Evolutionary conservation across 164 flowering plant genomes (phyloP).

Genomic region (Vitis rotundifolia): DNA sequence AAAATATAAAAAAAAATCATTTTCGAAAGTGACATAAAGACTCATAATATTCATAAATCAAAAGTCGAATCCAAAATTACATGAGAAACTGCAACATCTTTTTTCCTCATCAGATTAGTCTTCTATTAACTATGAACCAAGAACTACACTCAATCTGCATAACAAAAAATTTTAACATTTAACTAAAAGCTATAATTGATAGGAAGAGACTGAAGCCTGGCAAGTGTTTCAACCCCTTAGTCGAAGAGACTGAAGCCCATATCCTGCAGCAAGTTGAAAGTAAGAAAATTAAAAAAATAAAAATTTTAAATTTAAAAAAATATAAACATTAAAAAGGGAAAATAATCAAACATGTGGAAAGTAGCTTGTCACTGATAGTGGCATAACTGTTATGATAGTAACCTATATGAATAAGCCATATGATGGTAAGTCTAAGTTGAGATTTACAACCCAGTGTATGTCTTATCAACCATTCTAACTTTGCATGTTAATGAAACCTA

Average conservation of each 20-base stretch:
- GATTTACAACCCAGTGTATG: too few relatives aligned
- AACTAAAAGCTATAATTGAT: background rate
- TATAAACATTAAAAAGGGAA: too few relatives aligned
- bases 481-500: too few relatives aligned
- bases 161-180: background rate
- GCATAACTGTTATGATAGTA: too few relatives aligned
- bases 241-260: slow-evolving; percentile 58
- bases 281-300: background rate
- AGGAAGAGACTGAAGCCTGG: background rate
- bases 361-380: too few relatives aligned
- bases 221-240: slow-evolving; percentile 16
- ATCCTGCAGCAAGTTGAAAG: slow-evolving; percentile 34
- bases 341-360: too few relatives aligned
- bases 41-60: background rate
- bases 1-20: background rate
- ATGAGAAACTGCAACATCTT: background rate
- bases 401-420: too few relatives aligned
- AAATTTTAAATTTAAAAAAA: too few relatives aligned
- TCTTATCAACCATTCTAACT: too few relatives aligned
- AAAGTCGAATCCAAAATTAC: background rate
- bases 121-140: slow-evolving; percentile 3
- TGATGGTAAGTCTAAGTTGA: too few relatives aligned
- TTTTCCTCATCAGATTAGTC: background rate
- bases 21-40: background rate
- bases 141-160: background rate